Base-by-base conservation (phyloP, 2,329 filamentous ascomycete species). In the Lachnellula hyalina region DNA sequence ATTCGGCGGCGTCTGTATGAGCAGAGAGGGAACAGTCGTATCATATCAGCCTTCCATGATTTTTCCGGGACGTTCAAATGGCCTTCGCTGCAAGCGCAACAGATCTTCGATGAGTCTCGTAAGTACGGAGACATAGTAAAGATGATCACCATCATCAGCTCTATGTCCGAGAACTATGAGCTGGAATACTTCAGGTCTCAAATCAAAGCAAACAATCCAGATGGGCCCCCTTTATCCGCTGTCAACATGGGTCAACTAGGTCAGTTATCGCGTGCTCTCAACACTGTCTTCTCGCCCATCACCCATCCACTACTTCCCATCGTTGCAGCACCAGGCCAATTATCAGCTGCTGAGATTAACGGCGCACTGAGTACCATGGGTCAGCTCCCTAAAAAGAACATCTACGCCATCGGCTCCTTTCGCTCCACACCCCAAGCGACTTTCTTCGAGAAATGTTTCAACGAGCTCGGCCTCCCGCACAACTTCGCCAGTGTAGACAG, bases 1-100 rank as follows among this genome's bases (percentile, higher is more conserved):
- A 89, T 95, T 53, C 79, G 90, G 59, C 77, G 77, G 59, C 79
- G 76, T 56, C 72, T 95, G 9, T 86, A 83, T 51, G 81, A 87
- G 62, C 78, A 82, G 52, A 86, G 86, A 61, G 89, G 89, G 2
- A 88, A 84, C 71, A 93, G 87, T 65, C 87, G 86, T 61, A 90
- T 96, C 71, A 91, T 95, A 75, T 93, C 89, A n/a, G 90, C 90
- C 12, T 94, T 93, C 66, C 90, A 95, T 69, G 90, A 94, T 73
- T 93, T 93, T 66, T 91, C 89, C 0, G 88, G 89, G 1, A 85
- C 77, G 0, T 93, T 93, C 77, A 89, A 86, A 65, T 95, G 90
- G 90, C 86, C 87, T 0, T 89, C 88, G 0, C 73, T 80, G 6
- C 80, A 87, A 61, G 89, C 89, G 1, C 82, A 88, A 65, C 75